These are phyloP conservation scores for Chrysoporthe puriensis DNA, from an alignment of 2,329 filamentous ascomycete genomes.

Conservation along the genomic window DNA sequence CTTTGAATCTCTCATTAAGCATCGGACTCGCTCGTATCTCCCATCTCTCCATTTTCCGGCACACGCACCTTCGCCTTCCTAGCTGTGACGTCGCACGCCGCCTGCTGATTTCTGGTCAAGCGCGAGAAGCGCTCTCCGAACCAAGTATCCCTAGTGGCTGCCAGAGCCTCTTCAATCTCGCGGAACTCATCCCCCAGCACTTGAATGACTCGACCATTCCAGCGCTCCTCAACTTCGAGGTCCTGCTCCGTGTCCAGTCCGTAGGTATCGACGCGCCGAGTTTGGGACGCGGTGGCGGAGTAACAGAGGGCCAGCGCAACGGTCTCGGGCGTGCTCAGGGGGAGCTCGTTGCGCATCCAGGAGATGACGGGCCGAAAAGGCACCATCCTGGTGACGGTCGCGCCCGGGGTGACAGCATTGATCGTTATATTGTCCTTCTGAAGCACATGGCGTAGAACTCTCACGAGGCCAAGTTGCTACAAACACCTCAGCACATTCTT, in stretches of 20 bases:
- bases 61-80: constrained; percentile 8
- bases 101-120: constrained; percentile 5
- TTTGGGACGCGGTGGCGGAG: background rate
- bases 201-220: constrained; percentile 18
- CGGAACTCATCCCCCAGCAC: constrained; percentile 14
- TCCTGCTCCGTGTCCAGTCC: background rate
- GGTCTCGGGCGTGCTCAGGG: constrained; percentile 4
- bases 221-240: background rate
- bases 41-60: background rate
- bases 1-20: background rate
- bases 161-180: constrained; percentile 8
- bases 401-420: constrained; percentile 12
- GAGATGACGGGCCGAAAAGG: constrained; percentile 12
- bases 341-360: constrained; percentile 16
- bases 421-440: constrained; percentile 10
- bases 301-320: constrained; percentile 7
- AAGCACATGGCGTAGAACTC: constrained; percentile 3
- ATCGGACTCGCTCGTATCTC: constrained; percentile 9
- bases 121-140: constrained; percentile 8
- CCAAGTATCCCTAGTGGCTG: background rate
- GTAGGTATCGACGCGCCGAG: constrained; percentile 7
- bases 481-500: background rate
- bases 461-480: constrained; percentile 15
- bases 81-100: constrained; percentile 11
- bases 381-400: constrained; percentile 13